Base-by-base conservation (phyloP, 805 yeast genomes). In the Lipomyces orientalis region DNA sequence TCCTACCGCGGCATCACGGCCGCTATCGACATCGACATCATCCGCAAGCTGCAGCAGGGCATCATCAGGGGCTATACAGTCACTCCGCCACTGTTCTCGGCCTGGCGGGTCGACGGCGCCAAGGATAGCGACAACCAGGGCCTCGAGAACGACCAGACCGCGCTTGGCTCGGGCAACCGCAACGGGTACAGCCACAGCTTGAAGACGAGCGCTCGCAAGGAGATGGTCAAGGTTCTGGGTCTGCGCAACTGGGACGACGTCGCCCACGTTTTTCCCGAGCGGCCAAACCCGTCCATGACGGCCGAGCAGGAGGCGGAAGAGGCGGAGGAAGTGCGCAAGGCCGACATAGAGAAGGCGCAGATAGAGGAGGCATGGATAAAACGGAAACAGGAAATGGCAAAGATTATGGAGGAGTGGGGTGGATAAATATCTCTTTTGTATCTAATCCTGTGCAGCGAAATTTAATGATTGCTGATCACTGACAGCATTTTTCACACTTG, bases 101-200 rank as follows among this genome's bases (percentile, higher is more conserved):
- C 66, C 39, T 66, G 66, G 66, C 62, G 64, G 7, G 61, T 59
- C 10, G 69, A 61, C 55, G 69, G 66, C 7, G 31, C 51, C 16
- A 63, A 62, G 54, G 69, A 62, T 37, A 56, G 62, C 5, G 69
- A 66, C 29, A 66, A 66, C 51, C 49, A 43, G 22, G 49, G 49
- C 19, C 49, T 43, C 25, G 49, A 43, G 22, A 43, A 43, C 3
- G 49, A 46, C 12, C 52, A 31, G 34, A 39, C 55, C 14, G 33
- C 19, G 12, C 19, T 59, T 16, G 64, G 62, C 12, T 0, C 57
- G 16, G 62, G 62, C 7, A 63, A 63, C 19, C 25, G 52, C 37
- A 51, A 49, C 16, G 65, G 65, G 33, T 29, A 9, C 25, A 58
- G 65, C 46, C 25, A 54, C 25, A 63, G 58, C 58, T 43, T 63